These are phyloP conservation scores for Alternaria sp. DNA, from an alignment of 2,329 filamentous ascomycete genomes.

Conservation along the genomic window DNA sequence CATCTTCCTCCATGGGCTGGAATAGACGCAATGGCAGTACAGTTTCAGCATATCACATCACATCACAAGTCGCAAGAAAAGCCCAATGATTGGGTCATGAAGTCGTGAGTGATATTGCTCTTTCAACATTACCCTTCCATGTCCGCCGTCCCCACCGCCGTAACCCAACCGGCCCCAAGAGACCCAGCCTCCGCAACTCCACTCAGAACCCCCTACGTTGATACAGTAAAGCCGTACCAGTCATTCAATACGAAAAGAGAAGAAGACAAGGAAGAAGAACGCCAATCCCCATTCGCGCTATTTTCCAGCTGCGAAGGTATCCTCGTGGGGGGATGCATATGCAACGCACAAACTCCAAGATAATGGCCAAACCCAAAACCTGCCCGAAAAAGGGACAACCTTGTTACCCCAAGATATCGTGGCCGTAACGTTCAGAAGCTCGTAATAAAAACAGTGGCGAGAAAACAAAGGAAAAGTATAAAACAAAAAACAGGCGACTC, in stretches of 20 bases:
- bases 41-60: not conserved
- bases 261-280: conserved; percentile 22
- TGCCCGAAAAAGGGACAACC: conserved; percentile 3
- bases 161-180: not conserved
- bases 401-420: conserved; percentile 10
- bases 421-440: conserved; percentile 20
- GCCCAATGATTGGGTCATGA: conserved; percentile 13
- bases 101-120: conserved; percentile 28
- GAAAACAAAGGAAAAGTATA: conserved; percentile 16
- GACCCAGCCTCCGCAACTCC: not conserved
- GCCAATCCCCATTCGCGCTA: conserved; percentile 39
- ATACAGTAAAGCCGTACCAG: conserved; percentile 9
- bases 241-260: conserved; percentile 14
- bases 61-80: not conserved
- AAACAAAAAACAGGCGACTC: conserved; percentile 8
- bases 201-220: not conserved
- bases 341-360: conserved; percentile 32
- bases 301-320: conserved; percentile 39
- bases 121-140: conserved; percentile 4
- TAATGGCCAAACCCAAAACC: conserved; percentile 4
- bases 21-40: not conserved
- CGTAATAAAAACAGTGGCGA: conserved; percentile 11
- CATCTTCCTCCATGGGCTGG: not conserved
- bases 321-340: conserved; percentile 34
- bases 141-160: not conserved